These are phyloP conservation scores for Fusarium praegraminearum DNA, from an alignment of 2,329 filamentous ascomycete genomes.

Conservation along the genomic window DNA sequence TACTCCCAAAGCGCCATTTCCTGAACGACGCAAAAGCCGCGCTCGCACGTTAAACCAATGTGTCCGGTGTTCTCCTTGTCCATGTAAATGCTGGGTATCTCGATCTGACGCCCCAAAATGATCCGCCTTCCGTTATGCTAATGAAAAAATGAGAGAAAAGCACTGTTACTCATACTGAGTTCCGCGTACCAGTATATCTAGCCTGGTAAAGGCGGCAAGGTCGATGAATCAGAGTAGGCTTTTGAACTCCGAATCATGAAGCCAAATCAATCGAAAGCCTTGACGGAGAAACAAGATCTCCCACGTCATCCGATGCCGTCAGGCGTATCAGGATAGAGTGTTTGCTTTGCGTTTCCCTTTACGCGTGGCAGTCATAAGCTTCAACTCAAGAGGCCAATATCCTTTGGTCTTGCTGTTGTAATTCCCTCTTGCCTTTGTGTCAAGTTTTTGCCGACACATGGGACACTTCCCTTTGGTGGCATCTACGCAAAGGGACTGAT, in stretches of 20 bases:
- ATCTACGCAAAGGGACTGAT: conserved; percentile 69
- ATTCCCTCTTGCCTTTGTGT: conserved; percentile 57
- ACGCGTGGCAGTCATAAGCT: conserved; percentile 68
- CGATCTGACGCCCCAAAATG: conserved; percentile 31
- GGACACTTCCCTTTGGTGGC: conserved; percentile 69
- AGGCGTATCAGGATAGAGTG: conserved; percentile 42
- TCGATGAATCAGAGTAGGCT: background rate
- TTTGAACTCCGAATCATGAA: background rate
- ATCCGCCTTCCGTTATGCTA: conserved; percentile 16
- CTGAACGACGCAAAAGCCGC: conserved; percentile 19
- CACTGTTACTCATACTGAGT: background rate
- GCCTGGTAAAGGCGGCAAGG: conserved; percentile 5
- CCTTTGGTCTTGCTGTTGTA: conserved; percentile 63
- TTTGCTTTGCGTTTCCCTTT: conserved; percentile 60
- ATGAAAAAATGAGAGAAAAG: conserved; percentile 25
- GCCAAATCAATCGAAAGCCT: background rate
- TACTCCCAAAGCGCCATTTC: conserved; percentile 43
- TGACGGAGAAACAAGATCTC: background rate
- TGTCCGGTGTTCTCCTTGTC: conserved; percentile 35
- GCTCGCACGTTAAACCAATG: conserved; percentile 34
- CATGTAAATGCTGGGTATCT: conserved; percentile 49
- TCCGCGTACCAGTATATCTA: conserved; percentile 5
- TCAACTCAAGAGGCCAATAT: conserved; percentile 70
- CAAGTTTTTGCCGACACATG: conserved; percentile 72
- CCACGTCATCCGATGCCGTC: background rate